These are phyloP conservation scores for Diplodia corticola DNA, from an alignment of 2,329 filamentous ascomycete genomes.

Conservation along the genomic window DNA sequence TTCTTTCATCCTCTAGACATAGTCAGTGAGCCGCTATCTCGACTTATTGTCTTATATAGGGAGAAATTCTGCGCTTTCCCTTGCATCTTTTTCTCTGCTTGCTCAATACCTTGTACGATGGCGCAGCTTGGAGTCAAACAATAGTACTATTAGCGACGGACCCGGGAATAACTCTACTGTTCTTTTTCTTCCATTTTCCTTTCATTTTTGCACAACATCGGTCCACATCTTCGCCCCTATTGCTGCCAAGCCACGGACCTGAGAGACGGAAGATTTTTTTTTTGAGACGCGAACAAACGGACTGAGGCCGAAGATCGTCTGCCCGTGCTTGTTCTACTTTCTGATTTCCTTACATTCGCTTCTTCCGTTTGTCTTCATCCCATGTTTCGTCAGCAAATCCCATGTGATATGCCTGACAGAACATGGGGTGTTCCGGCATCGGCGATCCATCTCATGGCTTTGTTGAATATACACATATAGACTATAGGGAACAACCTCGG, in stretches of 20 bases:
- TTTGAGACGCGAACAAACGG: background rate
- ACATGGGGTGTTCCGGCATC: background rate
- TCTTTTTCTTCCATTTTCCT: background rate
- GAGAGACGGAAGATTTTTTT: background rate
- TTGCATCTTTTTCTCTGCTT: constrained; percentile 15
- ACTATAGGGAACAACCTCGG: background rate
- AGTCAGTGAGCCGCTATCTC: constrained; percentile 6
- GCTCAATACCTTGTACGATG: constrained; percentile 19
- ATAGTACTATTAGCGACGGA: constrained; percentile 15
- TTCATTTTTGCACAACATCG: background rate
- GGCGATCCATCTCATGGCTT: background rate
- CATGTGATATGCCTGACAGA: background rate
- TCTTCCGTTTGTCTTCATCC: background rate
- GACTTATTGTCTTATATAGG: constrained; percentile 16
- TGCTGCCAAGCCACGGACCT: background rate
- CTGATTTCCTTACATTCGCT: background rate
- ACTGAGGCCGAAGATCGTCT: background rate
- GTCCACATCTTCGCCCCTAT: background rate
- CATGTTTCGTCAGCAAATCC: background rate
- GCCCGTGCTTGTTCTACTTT: background rate
- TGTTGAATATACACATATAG: constrained; percentile 2
- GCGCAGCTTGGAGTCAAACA: constrained; percentile 14
- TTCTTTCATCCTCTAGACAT: background rate
- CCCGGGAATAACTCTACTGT: background rate
- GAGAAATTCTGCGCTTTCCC: constrained; percentile 5